Conservation (phyloP, 1,284 basidiomycete species). For the Rhodotorula sp. region DNA sequence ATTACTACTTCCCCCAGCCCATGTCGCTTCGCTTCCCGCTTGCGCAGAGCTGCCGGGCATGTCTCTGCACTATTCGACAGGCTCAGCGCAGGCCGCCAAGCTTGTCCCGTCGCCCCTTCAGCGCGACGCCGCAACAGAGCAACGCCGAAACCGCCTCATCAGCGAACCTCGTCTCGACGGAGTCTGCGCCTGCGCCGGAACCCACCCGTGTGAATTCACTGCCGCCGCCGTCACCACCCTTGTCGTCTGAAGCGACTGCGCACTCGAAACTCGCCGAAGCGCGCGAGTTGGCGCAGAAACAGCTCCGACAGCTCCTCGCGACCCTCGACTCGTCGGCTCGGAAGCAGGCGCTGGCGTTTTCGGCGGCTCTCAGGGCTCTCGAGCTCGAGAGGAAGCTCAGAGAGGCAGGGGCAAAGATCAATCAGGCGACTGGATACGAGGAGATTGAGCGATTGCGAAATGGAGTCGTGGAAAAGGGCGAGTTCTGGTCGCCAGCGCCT, state of each 20-base stretch:
- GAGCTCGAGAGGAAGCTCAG: constrained; percentile 57
- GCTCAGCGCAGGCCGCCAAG: no score
- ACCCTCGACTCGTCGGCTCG: constrained; percentile 20
- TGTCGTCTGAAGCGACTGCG: not conserved
- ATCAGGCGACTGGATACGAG: constrained; percentile 82
- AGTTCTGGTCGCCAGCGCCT: constrained; percentile 30
- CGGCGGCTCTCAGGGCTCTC: constrained; percentile 24
- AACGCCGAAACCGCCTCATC: not conserved
- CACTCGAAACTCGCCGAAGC: constrained; percentile 15
- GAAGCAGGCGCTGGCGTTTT: constrained; percentile 24
- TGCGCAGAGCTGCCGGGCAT: constrained; percentile 1
- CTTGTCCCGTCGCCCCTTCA: not conserved
- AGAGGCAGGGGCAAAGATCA: constrained; percentile 71
- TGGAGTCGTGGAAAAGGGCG: constrained; percentile 76
- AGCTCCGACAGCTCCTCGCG: constrained; percentile 28
- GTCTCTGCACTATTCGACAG: not conserved
- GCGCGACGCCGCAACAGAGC: not conserved
- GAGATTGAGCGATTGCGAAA: constrained; percentile 80
- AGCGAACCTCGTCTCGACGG: not conserved
- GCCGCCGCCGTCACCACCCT: not conserved
- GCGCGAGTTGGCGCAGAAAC: constrained; percentile 28
- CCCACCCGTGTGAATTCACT: not conserved
- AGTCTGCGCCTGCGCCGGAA: not conserved
- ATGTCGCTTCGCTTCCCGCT: not conserved
- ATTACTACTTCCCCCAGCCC: not conserved